Base-by-base conservation (phyloP, 164 flowering plant species). In the Vitis rupestris region DNA sequence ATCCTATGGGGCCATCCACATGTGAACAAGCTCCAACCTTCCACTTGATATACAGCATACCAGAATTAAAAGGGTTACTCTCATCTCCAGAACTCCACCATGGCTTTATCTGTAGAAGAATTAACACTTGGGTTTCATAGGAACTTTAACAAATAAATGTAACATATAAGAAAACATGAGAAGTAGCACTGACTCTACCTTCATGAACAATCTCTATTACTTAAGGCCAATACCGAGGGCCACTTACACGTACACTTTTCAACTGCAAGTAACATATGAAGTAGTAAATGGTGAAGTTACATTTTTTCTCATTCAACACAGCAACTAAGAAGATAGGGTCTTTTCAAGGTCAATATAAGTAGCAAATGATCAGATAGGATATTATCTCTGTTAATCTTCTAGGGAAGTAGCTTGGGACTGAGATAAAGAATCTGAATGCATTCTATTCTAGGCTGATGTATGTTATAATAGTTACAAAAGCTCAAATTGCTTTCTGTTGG, bases 21-120 rank as follows among this genome's bases (percentile, higher is more conserved):
- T 95, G 91, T 2, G 99, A 93, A 81, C 97, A 95, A 69, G 97
- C 89, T 73, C 98, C 99, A 52, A 93, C 93, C 78, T 93, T 95
- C 64, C 97, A 82, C 75, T 95, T 95, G 74, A 95, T 82, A 77
- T 87, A 93, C 13, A 95, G 76, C 69, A 87, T 76, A 75, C 97
- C 97, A 71, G 91, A 88, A 73, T 84, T 93, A 74, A 91, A 88
- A 66, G 99, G 98, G 73, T 88, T 85, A 61, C 75, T 79, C 71
- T 75, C 85, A 64, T 86, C 95, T 58, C 88, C 93, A 69, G 71
- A 59, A 67, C 55, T 76, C 97, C 97, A 93, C 97, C 97, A 90
- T 50, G 89, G 89, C n/a, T 78, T 88, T 88, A 72, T 93, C 98
- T 95, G 88, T 64, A 50, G 10, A 69, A 66, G 51, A 47, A 65